Conservation (phyloP, 495 filamentous ascomycete species). For the Neurospora discreta region DNA sequence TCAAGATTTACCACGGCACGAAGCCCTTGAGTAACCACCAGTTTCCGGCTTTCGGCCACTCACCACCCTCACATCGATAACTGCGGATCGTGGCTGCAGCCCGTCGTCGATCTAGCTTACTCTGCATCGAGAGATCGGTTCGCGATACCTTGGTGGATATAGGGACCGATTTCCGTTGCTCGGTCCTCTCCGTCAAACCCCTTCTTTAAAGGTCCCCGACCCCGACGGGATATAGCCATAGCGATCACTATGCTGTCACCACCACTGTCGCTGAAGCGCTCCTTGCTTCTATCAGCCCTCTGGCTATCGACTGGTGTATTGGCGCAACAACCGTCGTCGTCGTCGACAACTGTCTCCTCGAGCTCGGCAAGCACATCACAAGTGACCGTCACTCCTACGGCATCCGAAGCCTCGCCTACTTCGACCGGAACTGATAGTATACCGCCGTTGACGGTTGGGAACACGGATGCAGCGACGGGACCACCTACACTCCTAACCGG, state of each 20-base stretch:
- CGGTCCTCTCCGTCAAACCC: background rate
- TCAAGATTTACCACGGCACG: background rate
- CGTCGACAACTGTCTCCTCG: conserved; percentile 2
- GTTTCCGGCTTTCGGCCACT: background rate
- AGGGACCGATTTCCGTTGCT: conserved; percentile 1
- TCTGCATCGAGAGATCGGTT: background rate
- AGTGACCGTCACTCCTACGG: background rate
- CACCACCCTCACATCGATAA: background rate
- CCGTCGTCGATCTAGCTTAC: conserved; percentile 6
- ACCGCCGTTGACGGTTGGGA: background rate
- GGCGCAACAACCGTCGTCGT: conserved; percentile 19
- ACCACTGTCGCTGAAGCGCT: conserved; percentile 24
- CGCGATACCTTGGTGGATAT: background rate
- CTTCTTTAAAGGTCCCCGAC: background rate
- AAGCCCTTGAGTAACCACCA: conserved; percentile 1
- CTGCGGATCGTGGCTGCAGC: conserved; percentile 11
- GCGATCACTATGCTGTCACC: conserved; percentile 18
- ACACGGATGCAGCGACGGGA: conserved; percentile 4
- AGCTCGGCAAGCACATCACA: background rate
- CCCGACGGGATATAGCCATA: background rate
- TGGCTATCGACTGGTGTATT: conserved; percentile 8
- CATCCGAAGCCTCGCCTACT: background rate
- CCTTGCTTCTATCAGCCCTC: conserved; percentile 22
- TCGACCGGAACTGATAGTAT: background rate
- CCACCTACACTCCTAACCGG: conserved; percentile 16